Conservation (phyloP, 192 early-diverging fungal genomes). For the Chytriomyces hyalinus region DNA sequence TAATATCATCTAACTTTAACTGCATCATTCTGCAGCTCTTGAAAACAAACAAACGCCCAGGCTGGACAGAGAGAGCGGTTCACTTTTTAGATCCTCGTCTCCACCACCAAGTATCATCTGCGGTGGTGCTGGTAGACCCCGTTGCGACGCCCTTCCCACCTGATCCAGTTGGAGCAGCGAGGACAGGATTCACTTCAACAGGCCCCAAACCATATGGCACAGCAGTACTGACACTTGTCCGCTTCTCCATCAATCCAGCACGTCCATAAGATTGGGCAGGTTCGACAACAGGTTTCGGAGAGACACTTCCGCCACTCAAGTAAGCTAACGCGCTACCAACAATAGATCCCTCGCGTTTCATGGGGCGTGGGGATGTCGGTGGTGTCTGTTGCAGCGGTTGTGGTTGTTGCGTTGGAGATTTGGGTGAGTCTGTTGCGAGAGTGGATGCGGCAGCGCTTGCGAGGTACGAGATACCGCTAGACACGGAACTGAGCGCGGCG, state of each 20-base stretch:
- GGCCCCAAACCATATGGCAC: background rate
- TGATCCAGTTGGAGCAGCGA: no score
- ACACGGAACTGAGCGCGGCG: background rate
- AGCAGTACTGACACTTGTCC: background rate
- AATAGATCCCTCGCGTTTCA: background rate
- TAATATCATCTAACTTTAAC: no score
- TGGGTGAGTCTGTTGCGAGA: background rate
- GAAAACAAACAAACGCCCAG: no score
- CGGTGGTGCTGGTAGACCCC: no score
- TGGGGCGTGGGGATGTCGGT: background rate
- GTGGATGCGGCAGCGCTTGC: background rate
- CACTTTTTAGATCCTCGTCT: no score
- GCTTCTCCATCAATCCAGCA: background rate
- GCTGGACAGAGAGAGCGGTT: no score
- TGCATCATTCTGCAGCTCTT: no score
- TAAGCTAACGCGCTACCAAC: slow-evolving; percentile 10
- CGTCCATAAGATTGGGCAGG: slow-evolving; percentile 6
- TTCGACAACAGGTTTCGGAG: slow-evolving; percentile 21
- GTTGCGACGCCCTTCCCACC: no score
- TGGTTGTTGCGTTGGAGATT: background rate
- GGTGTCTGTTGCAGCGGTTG: background rate
- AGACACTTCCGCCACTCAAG: background rate
- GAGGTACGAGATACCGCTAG: background rate
- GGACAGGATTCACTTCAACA: no score
- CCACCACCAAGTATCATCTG: no score